phyloP scores from a whole-genome alignment of 768 basidiomycete genomes.

The Mycena capillaripes region DNA sequence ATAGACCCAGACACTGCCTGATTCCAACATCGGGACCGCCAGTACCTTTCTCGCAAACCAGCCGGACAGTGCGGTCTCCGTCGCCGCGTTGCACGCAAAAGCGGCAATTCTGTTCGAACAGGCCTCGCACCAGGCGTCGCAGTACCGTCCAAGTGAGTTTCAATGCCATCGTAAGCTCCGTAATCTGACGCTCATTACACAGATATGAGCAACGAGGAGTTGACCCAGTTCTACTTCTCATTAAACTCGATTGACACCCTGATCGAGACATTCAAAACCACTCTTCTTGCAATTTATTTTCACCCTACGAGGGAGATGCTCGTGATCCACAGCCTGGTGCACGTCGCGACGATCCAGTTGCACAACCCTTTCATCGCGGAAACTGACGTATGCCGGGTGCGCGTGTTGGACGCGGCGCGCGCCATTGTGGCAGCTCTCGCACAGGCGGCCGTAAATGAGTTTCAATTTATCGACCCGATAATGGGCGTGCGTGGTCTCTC shows the following conservation, averaged over 20 bases:
- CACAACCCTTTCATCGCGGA: constrained; percentile 41
- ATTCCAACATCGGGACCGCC: constrained; percentile 20
- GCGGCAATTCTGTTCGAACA: constrained; percentile 45
- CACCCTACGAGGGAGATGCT: constrained; percentile 28
- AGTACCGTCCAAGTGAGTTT: constrained; percentile 40
- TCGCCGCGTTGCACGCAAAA: constrained; percentile 11
- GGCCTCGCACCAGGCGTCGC: constrained; percentile 35
- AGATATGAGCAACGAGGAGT: constrained; percentile 40
- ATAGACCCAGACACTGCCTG: neutral
- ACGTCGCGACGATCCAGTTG: constrained; percentile 27
- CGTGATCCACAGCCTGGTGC: constrained; percentile 42
- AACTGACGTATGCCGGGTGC: constrained; percentile 1
- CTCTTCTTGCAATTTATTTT: constrained; percentile 7
- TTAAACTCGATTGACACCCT: constrained; percentile 45
- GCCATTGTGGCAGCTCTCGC: constrained; percentile 17
- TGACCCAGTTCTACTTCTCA: constrained; percentile 37
- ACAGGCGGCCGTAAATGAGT: neutral
- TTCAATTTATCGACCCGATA: constrained; percentile 31
- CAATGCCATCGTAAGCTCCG: no score
- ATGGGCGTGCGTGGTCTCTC: constrained; percentile 31
- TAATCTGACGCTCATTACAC: neutral
- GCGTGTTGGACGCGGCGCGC: constrained; percentile 21
- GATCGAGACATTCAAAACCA: constrained; percentile 34
- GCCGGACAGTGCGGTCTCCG: constrained; percentile 10
- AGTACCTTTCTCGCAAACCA: constrained; percentile 16